phyloP scores from a whole-genome alignment of 176 grass and related monocot species.

The Poa annua region DNA sequence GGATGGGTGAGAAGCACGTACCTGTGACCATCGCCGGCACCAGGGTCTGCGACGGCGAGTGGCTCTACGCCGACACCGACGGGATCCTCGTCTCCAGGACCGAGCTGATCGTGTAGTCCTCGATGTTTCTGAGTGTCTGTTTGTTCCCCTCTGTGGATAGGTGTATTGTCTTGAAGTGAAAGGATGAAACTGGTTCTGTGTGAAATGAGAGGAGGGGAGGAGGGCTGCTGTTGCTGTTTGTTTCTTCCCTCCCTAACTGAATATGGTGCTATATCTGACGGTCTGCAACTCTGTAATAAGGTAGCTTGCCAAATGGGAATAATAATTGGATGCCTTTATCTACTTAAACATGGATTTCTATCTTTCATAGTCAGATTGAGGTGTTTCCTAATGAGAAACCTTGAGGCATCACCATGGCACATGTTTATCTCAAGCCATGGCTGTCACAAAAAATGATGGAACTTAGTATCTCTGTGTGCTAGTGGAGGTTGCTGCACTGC shows the following conservation, averaged over 20 bases:
- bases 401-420: neutral
- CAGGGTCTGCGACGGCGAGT: slow-evolving; percentile 73
- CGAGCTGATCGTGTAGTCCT: slow-evolving; percentile 53
- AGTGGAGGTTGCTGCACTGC: neutral
- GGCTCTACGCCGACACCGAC: slow-evolving; percentile 74
- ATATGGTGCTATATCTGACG: neutral
- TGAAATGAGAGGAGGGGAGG: neutral
- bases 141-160: neutral
- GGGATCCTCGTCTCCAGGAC: slow-evolving; percentile 69
- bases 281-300: neutral
- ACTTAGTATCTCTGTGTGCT: neutral
- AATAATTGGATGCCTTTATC: neutral
- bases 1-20: slow-evolving; percentile 73
- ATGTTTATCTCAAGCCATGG: neutral
- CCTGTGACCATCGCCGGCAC: slow-evolving; percentile 58
- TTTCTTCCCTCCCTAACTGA: neutral
- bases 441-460: neutral
- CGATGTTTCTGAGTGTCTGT: neutral
- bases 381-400: neutral
- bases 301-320: neutral
- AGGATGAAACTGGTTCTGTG: neutral
- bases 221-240: neutral
- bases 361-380: neutral
- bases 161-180: neutral
- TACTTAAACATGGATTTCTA: neutral